Evolutionary conservation across 306 rosid genomes (phyloP).

Genomic region (Casuarina cunninghamiana): DNA sequence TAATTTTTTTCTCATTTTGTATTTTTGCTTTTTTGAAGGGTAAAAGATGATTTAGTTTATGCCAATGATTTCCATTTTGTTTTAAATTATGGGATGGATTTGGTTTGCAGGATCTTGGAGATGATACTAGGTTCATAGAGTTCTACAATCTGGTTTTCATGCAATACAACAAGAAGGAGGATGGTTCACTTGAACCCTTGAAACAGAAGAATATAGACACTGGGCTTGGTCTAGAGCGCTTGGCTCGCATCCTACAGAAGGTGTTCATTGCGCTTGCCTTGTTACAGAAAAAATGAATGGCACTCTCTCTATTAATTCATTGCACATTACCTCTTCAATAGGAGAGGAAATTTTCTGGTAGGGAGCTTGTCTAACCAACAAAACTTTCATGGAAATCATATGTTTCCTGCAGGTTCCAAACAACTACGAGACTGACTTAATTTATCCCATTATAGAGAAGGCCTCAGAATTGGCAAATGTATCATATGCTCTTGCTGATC

Average conservation of each 20-base stretch:
- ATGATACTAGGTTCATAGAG: slow-evolving; percentile 84
- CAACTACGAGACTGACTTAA: slow-evolving; percentile 93
- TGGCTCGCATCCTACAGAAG: slow-evolving; percentile 95
- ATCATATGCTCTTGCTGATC: slow-evolving; percentile 64
- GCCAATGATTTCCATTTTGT: not conserved
- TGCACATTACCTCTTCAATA: not conserved
- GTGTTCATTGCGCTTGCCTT: slow-evolving; percentile 37
- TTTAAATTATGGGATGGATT: slow-evolving; percentile 15
- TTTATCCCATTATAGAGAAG: slow-evolving; percentile 86
- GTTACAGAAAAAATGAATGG: slow-evolving; percentile 6
- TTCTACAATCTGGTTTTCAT: slow-evolving; percentile 93
- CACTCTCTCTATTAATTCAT: slow-evolving; percentile 11
- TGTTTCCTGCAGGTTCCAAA: slow-evolving; percentile 77
- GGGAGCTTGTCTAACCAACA: not conserved
- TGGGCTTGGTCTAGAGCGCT: slow-evolving; percentile 92
- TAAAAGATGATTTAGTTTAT: slow-evolving; percentile 23
- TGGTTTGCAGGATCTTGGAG: slow-evolving; percentile 74
- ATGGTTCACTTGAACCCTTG: slow-evolving; percentile 82
- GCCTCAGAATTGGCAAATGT: slow-evolving; percentile 73
- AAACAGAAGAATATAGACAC: slow-evolving; percentile 93
- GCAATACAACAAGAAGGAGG: slow-evolving; percentile 90
- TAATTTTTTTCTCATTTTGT: slow-evolving; percentile 15
- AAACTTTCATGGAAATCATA: slow-evolving; percentile 23
- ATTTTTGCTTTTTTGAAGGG: slow-evolving; percentile 17
- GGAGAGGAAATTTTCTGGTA: not conserved